phyloP scores from a whole-genome alignment of 169 alveolate species.

The Sarcocystis neurona region DNA sequence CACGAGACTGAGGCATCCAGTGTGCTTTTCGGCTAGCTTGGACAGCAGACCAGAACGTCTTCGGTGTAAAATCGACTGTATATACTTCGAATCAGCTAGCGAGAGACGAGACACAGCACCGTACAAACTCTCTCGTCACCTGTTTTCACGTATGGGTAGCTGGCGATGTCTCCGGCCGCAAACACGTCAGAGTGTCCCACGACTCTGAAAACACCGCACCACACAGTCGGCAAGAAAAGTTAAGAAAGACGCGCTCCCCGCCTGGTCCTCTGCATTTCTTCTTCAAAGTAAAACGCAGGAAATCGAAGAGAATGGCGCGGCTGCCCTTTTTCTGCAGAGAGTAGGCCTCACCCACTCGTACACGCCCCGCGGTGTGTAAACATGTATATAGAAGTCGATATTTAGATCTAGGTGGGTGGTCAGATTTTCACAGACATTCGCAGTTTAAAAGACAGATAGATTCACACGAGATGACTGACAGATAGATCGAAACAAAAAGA shows the following conservation, averaged over 20 bases:
- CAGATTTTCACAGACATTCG: background rate
- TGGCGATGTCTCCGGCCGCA: conserved; percentile 68
- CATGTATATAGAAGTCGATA: background rate
- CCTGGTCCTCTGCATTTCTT: too few relatives aligned
- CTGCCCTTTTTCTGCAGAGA: background rate
- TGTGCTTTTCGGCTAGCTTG: too few relatives aligned
- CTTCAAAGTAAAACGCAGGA: background rate
- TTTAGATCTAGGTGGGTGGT: background rate
- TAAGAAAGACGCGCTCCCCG: background rate
- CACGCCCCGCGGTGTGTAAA: background rate
- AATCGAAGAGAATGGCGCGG: too few relatives aligned
- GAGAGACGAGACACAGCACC: too few relatives aligned
- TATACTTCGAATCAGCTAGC: too few relatives aligned
- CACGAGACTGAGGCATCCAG: too few relatives aligned
- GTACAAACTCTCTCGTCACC: too few relatives aligned
- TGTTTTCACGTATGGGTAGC: conserved; percentile 61
- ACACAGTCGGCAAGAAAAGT: background rate
- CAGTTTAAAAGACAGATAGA: too few relatives aligned
- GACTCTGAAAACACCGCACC: background rate
- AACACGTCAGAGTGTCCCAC: conserved; percentile 24
- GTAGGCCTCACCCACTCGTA: background rate
- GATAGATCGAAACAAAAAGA: too few relatives aligned
- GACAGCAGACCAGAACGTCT: too few relatives aligned
- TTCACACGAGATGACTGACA: too few relatives aligned
- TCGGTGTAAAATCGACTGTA: too few relatives aligned